Evolutionary conservation across 352 stramenopile species (phyloP).

Genomic region (Phytophthora pseudosyringae): DNA sequence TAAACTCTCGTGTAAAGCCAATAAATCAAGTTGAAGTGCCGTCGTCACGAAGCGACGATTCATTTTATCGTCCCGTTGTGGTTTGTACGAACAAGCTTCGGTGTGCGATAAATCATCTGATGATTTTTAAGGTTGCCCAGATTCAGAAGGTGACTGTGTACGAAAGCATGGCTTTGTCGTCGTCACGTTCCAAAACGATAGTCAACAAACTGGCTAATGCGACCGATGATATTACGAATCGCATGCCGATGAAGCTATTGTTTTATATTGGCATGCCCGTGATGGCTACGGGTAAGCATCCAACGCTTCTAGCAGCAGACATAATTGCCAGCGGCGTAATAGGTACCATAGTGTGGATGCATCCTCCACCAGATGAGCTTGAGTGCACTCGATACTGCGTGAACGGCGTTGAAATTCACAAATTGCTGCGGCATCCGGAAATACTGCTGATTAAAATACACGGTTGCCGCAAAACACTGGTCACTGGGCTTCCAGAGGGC

Average conservation of each 20-base stretch:
- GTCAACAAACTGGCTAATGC: slow-evolving; percentile 4
- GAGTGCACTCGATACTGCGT: background rate
- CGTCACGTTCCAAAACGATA: slow-evolving; percentile 1
- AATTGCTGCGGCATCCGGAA: slow-evolving; percentile 3
- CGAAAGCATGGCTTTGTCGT: slow-evolving; percentile 1
- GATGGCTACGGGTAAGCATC: slow-evolving; percentile 21
- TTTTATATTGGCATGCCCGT: slow-evolving; percentile 31
- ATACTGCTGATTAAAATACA: slow-evolving; percentile 19
- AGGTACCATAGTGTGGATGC: slow-evolving; percentile 18
- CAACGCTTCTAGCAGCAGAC: background rate
- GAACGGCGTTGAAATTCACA: background rate
- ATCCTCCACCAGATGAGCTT: background rate
- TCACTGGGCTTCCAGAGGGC: slow-evolving; percentile 9
- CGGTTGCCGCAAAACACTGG: background rate
- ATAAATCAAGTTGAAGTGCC: background rate
- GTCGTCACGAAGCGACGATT: background rate
- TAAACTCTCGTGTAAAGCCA: slow-evolving; percentile 16
- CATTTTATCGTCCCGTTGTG: slow-evolving; percentile 18
- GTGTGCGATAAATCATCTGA: slow-evolving; percentile 15
- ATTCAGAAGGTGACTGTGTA: background rate
- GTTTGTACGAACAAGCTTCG: slow-evolving; percentile 26
- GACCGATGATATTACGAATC: slow-evolving; percentile 13
- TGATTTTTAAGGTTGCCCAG: slow-evolving; percentile 11
- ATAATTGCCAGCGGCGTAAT: slow-evolving; percentile 24
- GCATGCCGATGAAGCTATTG: slow-evolving; percentile 16